Conservation (phyloP, 257 asterid species). For the Thymus quinquecostatus region DNA sequence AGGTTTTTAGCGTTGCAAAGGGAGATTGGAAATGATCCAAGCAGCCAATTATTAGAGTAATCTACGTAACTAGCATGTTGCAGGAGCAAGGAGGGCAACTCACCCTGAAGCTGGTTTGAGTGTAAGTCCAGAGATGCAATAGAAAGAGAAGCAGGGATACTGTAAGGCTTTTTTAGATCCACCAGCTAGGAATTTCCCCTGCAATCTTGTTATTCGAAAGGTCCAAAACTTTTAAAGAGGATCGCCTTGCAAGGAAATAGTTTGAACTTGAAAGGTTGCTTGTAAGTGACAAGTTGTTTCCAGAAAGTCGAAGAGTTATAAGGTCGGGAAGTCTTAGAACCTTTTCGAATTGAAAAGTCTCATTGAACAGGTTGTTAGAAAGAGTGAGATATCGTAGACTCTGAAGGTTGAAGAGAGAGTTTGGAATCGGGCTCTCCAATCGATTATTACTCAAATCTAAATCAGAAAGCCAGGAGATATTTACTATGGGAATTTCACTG, state of each 20-base stretch:
- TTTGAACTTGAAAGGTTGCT: conserved; percentile 2
- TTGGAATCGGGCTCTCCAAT: neutral
- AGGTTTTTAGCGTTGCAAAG: neutral
- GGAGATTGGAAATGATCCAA: too few species aligned
- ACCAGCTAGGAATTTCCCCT: conserved; percentile 43
- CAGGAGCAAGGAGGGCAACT: neutral
- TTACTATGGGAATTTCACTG: neutral
- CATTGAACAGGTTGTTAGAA: too few species aligned
- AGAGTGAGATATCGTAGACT: neutral
- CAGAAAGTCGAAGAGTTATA: conserved; percentile 38
- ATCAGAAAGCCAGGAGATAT: neutral
- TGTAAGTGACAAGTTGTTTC: conserved; percentile 40
- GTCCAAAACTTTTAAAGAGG: conserved; percentile 14
- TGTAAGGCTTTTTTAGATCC: conserved; percentile 31
- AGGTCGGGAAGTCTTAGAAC: too few species aligned
- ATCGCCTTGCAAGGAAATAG: neutral
- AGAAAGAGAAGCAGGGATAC: neutral
- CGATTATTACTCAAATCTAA: neutral
- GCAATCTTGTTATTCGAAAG: conserved; percentile 41
- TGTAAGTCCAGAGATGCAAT: conserved; percentile 18
- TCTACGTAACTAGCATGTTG: too few species aligned
- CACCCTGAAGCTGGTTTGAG: conserved; percentile 34
- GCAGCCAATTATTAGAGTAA: neutral
- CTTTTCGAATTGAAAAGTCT: too few species aligned
- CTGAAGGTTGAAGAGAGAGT: neutral